Percentiles rank a stretch among this genome's conserved stretches.
Evolutionary conservation across 2,329 filamentous ascomycete species (phyloP).

Genomic region (Sporothrix inflata): DNA sequence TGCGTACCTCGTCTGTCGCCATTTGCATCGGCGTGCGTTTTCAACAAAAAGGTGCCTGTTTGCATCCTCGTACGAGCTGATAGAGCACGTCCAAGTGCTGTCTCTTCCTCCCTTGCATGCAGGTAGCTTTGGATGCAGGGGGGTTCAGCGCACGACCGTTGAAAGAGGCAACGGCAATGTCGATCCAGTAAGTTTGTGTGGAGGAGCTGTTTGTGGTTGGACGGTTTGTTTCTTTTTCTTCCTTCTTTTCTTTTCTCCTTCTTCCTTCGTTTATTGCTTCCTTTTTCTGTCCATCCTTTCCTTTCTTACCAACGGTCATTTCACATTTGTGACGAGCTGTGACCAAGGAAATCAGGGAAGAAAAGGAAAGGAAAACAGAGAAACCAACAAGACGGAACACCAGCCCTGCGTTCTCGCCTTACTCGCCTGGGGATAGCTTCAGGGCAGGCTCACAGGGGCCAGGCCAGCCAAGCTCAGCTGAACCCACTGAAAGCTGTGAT

Average conservation of each 20-base stretch:
- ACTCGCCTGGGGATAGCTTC: not conserved
- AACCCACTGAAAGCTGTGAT: not conserved
- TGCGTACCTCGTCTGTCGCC: too few species aligned
- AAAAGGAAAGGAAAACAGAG: not conserved
- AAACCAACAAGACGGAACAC: not conserved
- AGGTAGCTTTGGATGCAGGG: not conserved
- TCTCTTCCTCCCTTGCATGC: conserved; percentile 4
- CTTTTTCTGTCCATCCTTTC: not conserved
- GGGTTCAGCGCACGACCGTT: conserved; percentile 10
- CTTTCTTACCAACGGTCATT: not conserved
- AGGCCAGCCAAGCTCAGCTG: not conserved
- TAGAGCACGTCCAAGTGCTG: not conserved
- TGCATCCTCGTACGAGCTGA: not conserved
- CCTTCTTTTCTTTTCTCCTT: not conserved
- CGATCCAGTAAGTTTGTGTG: not conserved
- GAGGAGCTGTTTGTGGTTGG: not conserved
- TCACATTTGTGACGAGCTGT: not conserved
- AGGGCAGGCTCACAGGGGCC: not conserved
- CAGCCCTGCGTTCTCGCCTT: not conserved
- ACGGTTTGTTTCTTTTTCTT: not conserved
- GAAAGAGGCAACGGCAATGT: conserved; percentile 18
- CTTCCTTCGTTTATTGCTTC: not conserved
- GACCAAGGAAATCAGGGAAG: not conserved
- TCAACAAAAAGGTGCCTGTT: too few species aligned
- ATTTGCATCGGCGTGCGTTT: too few species aligned